Evolutionary conservation across 176 grass and related monocot species (phyloP).

Genomic region (Otatea glauca): DNA sequence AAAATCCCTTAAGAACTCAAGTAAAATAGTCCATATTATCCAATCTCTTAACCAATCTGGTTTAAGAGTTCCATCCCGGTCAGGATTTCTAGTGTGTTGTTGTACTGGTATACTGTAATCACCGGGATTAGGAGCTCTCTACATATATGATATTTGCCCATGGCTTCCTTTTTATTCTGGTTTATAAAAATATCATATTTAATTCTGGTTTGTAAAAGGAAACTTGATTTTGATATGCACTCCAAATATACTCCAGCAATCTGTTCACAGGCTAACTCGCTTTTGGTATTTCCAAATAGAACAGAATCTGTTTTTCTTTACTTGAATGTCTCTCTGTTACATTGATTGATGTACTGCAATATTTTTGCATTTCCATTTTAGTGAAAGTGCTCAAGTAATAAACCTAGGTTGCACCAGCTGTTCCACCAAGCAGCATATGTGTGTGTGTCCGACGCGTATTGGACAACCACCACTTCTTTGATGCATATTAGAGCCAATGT

Average conservation of each 20-base stretch:
- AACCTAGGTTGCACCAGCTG: neutral
- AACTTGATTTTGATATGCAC: slow-evolving; percentile 4
- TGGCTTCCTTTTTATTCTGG: slow-evolving; percentile 7
- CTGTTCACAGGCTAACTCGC: neutral
- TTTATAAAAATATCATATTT: slow-evolving; percentile 18
- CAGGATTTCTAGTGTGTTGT: neutral
- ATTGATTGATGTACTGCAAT: neutral
- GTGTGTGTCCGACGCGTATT: neutral
- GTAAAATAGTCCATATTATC: slow-evolving; percentile 23
- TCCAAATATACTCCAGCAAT: neutral
- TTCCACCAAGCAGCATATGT: slow-evolving; percentile 8
- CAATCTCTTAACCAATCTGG: neutral
- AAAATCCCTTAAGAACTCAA: neutral
- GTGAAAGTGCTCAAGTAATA: neutral
- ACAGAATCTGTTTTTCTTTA: neutral
- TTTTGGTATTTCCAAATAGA: slow-evolving; percentile 7
- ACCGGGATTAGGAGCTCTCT: neutral
- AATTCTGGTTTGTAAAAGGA: neutral
- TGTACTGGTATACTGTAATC: neutral
- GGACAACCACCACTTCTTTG: neutral
- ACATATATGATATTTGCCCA: neutral
- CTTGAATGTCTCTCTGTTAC: neutral
- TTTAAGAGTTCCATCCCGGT: neutral
- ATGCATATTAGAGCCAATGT: neutral
- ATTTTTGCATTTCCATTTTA: slow-evolving; percentile 9